Evolutionary conservation across 345 rosid genomes (phyloP), one percentile per base, ranked within the genome.

Genomic region (Salix koriyanagi): DNA sequence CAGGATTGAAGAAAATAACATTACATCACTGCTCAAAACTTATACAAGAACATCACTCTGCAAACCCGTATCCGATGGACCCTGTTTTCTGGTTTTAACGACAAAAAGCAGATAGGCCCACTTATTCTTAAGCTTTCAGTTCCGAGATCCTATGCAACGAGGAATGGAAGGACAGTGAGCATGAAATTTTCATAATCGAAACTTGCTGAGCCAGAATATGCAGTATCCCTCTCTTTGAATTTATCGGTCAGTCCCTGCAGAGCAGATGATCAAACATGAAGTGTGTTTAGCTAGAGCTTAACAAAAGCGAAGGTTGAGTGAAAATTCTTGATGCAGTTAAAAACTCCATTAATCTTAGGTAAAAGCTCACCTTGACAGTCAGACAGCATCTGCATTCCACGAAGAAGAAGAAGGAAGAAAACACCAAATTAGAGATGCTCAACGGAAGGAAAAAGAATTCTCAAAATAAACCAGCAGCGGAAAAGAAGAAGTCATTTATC

Each of bases 201-300:
- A 39, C 93, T 85, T 25, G 93, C 97, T 3, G 92, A 84, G n/a
- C 98, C 97, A 1, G 94, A 81, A 86, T 84, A 91, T 1, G 78
- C 7, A 5, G 78, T 65, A 83, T 92, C 99, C 84, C 81, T 91
- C 86, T 91, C 99, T 84, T 87, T 91, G 86, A 95, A 95, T 80
- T 91, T 95, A 86, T 93, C 97, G 0, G 99, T 91, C 34, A 95
- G 82, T 60, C 99, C 98, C 98, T 95, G 89, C 80, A 84, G 39
- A 7, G 44, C 23, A 21, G 36, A 66, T 39, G 36, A 41, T 37
- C 15, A 18, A 62, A 25, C 44, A 41, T 41, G 34, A 32, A 32
- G 6, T 50, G 21, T 16, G 16, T 50, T 50, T n/a, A 65, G 14
- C 67, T 25, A 11, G 18, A 25, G 15, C 67, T 32, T 5, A 15